phyloP scores from a whole-genome alignment of 2,329 filamentous ascomycete species.

The Dryadomyces quercivorus region DNA sequence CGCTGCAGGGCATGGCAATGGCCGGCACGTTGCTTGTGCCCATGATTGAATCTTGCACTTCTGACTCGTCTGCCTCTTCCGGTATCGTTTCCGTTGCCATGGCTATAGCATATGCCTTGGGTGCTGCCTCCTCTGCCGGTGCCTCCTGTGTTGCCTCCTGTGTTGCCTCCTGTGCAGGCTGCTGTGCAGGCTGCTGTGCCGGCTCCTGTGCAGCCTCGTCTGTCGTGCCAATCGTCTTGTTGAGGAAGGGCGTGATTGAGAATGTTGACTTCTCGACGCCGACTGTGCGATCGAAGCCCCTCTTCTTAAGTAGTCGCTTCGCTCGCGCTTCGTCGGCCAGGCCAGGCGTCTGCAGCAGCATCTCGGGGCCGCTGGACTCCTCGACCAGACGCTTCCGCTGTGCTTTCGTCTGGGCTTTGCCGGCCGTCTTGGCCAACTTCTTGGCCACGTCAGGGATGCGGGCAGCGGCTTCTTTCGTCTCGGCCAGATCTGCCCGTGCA shows the following conservation, averaged over 20 bases:
- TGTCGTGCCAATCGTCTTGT: constrained; percentile 43
- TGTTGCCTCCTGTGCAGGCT: not conserved
- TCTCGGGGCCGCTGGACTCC: constrained; percentile 33
- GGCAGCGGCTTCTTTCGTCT: constrained; percentile 26
- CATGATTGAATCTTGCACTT: constrained; percentile 11
- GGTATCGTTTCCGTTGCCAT: not conserved
- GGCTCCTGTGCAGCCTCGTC: constrained; percentile 17
- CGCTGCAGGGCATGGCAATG: not conserved
- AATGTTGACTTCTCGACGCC: constrained; percentile 83
- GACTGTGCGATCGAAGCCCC: constrained; percentile 41
- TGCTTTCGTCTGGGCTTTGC: constrained; percentile 15
- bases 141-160: not conserved
- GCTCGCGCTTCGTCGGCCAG: constrained; percentile 17
- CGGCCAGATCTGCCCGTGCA: constrained; percentile 29
- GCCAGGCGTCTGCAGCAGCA: constrained; percentile 32
- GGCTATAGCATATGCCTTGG: not conserved
- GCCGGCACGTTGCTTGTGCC: constrained; percentile 3
- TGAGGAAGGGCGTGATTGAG: constrained; percentile 88
- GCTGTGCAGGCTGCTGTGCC: not conserved
- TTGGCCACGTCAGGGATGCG: constrained; percentile 1
- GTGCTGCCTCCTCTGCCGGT: constrained; percentile 1
- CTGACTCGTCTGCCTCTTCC: constrained; percentile 8
- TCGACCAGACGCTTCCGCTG: constrained; percentile 33
- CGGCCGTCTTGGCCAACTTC: constrained; percentile 16
- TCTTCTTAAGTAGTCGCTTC: constrained; percentile 39